Percentiles rank a stretch among this genome's conserved stretches.
phyloP scores from a whole-genome alignment of 1,139 yeast species.

The Diutina scorzettiae region DNA sequence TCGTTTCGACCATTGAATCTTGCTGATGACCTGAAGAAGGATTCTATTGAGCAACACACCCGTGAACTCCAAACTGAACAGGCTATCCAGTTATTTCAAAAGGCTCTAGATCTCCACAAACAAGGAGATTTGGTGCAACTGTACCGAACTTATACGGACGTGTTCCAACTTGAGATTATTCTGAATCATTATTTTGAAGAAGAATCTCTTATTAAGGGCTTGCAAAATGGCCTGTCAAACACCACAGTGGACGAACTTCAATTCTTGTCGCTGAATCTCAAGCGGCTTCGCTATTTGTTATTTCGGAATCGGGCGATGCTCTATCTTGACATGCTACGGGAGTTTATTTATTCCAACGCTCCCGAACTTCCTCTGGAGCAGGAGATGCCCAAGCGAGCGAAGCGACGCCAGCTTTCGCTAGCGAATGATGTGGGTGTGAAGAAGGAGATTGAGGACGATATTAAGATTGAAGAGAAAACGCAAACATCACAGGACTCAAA shows the following conservation, averaged over 20 bases:
- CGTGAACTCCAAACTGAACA: conserved; percentile 82
- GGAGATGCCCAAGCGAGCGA: conserved; percentile 1
- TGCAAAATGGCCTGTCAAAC: conserved; percentile 27
- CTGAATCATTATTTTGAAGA: conserved; percentile 38
- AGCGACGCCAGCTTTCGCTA: no score
- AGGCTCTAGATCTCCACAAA: conserved; percentile 55
- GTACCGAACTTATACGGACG: conserved; percentile 39
- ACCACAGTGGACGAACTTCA: conserved; percentile 29
- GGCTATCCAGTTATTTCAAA: conserved; percentile 65
- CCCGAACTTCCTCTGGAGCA: conserved; percentile 7
- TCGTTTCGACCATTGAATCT: conserved; percentile 73
- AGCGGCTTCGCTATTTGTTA: conserved; percentile 62
- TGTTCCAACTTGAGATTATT: conserved; percentile 60
- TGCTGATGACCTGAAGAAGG: conserved; percentile 48
- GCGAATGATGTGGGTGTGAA: no score
- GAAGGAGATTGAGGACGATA: no score
- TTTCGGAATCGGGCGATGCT: conserved; percentile 75
- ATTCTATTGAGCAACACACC: conserved; percentile 75
- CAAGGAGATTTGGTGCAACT: conserved; percentile 37
- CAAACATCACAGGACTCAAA: no score
- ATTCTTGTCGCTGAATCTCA: conserved; percentile 55
- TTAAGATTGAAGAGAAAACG: no score
- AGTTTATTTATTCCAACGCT: conserved; percentile 8
- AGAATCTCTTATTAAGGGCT: conserved; percentile 24
- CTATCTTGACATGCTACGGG: conserved; percentile 36